Evolutionary conservation across 2,329 filamentous ascomycete genomes (phyloP).

Genomic region (Fusarium continuum): DNA sequence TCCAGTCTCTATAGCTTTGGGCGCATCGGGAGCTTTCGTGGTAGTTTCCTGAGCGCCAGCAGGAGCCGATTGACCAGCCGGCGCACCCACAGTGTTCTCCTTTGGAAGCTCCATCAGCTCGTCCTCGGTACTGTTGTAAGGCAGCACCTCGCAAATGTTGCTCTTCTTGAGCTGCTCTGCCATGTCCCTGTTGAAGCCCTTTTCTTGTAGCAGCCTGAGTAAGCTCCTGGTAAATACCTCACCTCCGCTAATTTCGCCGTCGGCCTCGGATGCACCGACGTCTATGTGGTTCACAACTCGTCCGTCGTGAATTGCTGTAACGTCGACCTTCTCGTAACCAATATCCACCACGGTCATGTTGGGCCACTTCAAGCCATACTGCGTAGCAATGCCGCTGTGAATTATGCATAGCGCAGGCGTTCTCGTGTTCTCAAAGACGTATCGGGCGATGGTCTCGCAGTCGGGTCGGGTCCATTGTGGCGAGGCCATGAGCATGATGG

Average conservation of each 20-base stretch:
- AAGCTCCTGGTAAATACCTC: slow-evolving; percentile 85
- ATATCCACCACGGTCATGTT: slow-evolving; percentile 91
- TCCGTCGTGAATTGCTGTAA: slow-evolving; percentile 89
- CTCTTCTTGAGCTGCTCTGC: slow-evolving; percentile 76
- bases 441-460: slow-evolving; percentile 87
- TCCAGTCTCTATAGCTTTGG: slow-evolving; percentile 49
- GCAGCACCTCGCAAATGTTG: slow-evolving; percentile 71
- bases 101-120: slow-evolving; percentile 60
- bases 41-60: slow-evolving; percentile 44
- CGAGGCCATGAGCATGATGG: slow-evolving; percentile 88
- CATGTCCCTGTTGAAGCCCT: slow-evolving; percentile 71
- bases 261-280: slow-evolving; percentile 65
- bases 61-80: neutral
- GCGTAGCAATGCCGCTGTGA: slow-evolving; percentile 85
- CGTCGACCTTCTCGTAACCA: slow-evolving; percentile 89
- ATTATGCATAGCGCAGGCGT: slow-evolving; percentile 91
- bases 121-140: slow-evolving; percentile 59
- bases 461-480: slow-evolving; percentile 91
- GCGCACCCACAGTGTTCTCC: slow-evolving; percentile 49
- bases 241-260: slow-evolving; percentile 74
- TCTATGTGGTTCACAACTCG: slow-evolving; percentile 73
- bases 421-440: slow-evolving; percentile 97
- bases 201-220: slow-evolving; percentile 68
- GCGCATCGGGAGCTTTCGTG: slow-evolving; percentile 49
- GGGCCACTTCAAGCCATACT: slow-evolving; percentile 80